These are phyloP conservation scores for Mycena indigotica DNA, from an alignment of 768 basidiomycete genomes.

Conservation along the genomic window DNA sequence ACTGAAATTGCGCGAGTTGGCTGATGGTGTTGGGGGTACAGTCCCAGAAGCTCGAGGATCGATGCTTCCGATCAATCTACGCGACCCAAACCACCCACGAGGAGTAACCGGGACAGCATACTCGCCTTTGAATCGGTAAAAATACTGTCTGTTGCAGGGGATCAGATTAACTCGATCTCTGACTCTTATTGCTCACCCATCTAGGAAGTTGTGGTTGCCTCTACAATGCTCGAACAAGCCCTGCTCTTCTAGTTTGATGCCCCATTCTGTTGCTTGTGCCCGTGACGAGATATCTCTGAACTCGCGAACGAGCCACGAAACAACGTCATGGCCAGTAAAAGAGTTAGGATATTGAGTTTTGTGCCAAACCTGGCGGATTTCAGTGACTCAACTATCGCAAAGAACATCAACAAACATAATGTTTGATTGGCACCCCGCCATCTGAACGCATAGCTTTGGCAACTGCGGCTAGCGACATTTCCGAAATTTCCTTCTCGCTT, in stretches of 20 bases:
- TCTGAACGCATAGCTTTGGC: constrained; percentile 87
- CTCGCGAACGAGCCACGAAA: constrained; percentile 90
- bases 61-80: constrained; percentile 50
- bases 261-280: constrained; percentile 80
- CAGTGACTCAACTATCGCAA: not conserved
- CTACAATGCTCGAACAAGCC: constrained; percentile 86
- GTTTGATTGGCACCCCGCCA: constrained; percentile 80
- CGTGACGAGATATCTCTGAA: constrained; percentile 86
- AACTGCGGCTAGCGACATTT: constrained; percentile 62
- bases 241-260: constrained; percentile 71
- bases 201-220: constrained; percentile 79
- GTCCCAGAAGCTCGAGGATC: constrained; percentile 28
- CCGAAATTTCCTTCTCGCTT: constrained; percentile 71
- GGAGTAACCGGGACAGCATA: constrained; percentile 73
- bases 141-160: constrained; percentile 88
- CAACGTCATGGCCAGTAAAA: constrained; percentile 88
- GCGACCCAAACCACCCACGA: constrained; percentile 68
- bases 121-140: constrained; percentile 80
- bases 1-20: constrained; percentile 38
- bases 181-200: constrained; percentile 78
- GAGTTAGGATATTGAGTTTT: constrained; percentile 70
- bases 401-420: constrained; percentile 39
- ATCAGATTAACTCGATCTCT: no score
- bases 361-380: constrained; percentile 66
- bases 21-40: constrained; percentile 24